Evolutionary conservation across 768 basidiomycete species (phyloP).

Genomic region (Dacryopinax spathularia): DNA sequence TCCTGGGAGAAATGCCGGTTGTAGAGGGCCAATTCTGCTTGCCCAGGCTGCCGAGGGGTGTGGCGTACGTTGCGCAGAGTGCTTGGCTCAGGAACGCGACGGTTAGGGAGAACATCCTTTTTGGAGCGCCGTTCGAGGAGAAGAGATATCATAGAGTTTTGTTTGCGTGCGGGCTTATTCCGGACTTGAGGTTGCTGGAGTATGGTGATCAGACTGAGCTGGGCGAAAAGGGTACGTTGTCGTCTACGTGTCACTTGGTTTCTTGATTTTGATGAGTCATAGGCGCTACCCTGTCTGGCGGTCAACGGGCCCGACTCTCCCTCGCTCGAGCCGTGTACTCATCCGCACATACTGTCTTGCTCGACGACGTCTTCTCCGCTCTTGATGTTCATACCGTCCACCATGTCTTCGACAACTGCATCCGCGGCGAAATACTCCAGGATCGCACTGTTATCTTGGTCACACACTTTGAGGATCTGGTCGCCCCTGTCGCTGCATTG

Average conservation of each 20-base stretch:
- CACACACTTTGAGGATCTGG: slow-evolving; percentile 17
- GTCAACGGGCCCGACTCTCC: slow-evolving; percentile 58
- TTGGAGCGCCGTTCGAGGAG: slow-evolving; percentile 47
- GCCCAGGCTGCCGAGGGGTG: background rate
- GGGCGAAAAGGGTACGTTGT: slow-evolving; percentile 52
- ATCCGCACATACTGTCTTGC: slow-evolving; percentile 20
- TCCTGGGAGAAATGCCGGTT: slow-evolving; percentile 44
- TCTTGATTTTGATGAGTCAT: background rate
- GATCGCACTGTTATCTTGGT: slow-evolving; percentile 52
- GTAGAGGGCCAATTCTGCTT: slow-evolving; percentile 9
- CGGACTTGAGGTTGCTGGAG: slow-evolving; percentile 56
- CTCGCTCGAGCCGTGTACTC: slow-evolving; percentile 73
- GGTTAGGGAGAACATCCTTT: slow-evolving; percentile 68
- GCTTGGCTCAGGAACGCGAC: slow-evolving; percentile 67
- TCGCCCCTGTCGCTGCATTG: slow-evolving; percentile 5
- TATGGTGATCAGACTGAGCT: slow-evolving; percentile 58
- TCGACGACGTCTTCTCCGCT: slow-evolving; percentile 19
- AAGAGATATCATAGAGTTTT: slow-evolving; percentile 52
- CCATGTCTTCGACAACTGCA: slow-evolving; percentile 30
- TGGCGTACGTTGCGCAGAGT: slow-evolving; percentile 10
- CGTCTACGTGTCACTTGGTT: background rate
- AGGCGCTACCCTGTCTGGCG: slow-evolving; percentile 50
- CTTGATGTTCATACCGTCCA: slow-evolving; percentile 27
- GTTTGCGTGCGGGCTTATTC: slow-evolving; percentile 58
- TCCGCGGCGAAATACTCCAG: slow-evolving; percentile 50